Evolutionary conservation across 352 stramenopile species (phyloP).

Genomic region (Elongisporangium prolatum): DNA sequence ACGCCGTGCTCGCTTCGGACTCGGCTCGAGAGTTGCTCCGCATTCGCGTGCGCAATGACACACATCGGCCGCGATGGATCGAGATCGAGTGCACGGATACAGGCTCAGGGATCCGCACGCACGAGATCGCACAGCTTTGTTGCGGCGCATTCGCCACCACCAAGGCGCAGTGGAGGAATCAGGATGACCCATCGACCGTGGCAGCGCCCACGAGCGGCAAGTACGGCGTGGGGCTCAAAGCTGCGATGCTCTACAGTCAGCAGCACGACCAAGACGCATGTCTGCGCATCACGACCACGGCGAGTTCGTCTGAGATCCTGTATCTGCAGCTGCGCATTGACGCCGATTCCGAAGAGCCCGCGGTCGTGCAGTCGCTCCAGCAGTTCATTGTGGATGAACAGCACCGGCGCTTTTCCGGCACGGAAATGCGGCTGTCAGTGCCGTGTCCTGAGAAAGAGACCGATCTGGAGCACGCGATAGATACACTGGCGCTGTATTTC

Average conservation of each 20-base stretch:
- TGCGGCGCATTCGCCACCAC: constrained; percentile 71
- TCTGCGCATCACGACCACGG: constrained; percentile 62
- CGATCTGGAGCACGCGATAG: constrained; percentile 41
- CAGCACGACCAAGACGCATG: constrained; percentile 27
- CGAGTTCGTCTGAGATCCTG: constrained; percentile 53
- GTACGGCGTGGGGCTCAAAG: constrained; percentile 77
- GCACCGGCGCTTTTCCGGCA: constrained; percentile 70
- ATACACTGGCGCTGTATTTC: constrained; percentile 61
- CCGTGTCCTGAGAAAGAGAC: constrained; percentile 25
- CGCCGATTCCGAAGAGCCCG: constrained; percentile 45
- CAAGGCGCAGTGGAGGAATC: constrained; percentile 14
- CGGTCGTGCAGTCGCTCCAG: constrained; percentile 49
- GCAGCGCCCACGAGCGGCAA: constrained; percentile 38
- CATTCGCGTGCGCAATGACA: constrained; percentile 29
- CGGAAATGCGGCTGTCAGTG: constrained; percentile 67
- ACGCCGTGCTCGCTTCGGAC: constrained; percentile 14
- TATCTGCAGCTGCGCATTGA: constrained; percentile 71
- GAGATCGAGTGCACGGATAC: constrained; percentile 79
- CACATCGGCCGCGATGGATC: constrained; percentile 21
- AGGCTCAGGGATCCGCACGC: constrained; percentile 56
- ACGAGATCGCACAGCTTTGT: constrained; percentile 62
- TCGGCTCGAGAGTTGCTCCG: constrained; percentile 36
- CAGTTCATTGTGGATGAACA: constrained; percentile 58
- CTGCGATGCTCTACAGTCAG: constrained; percentile 72
- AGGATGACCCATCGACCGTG: background rate